A percentile compares a stretch with the other conserved stretches of the same genome.
These are phyloP conservation scores for Hericium rajendrae DNA, from an alignment of 768 basidiomycete species.

Conservation along the genomic window DNA sequence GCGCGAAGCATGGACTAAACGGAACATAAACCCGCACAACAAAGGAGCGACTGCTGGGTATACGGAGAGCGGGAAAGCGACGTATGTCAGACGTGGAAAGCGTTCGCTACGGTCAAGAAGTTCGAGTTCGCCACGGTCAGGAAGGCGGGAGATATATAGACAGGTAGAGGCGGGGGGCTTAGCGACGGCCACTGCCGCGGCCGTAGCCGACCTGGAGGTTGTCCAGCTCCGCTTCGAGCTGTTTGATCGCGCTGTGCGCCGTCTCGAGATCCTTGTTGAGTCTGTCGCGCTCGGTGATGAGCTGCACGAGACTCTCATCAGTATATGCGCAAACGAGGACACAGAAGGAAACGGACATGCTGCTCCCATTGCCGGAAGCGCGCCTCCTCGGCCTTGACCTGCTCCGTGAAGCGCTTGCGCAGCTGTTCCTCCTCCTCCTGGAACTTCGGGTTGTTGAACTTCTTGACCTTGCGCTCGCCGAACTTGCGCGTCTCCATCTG, in stretches of 20 bases:
- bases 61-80: background rate
- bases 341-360: conserved; percentile 51
- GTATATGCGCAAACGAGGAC: background rate
- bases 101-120: background rate
- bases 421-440: conserved; percentile 98
- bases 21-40: background rate
- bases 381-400: conserved; percentile 97
- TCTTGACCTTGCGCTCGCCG: conserved; percentile 97
- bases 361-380: conserved; percentile 99
- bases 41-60: background rate
- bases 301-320: conserved; percentile 42
- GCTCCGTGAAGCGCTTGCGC: conserved; percentile 96
- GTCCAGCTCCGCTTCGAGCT: conserved; percentile 84
- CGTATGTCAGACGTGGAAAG: background rate
- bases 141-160: background rate
- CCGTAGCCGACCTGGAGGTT: conserved; percentile 81
- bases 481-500: conserved; percentile 99
- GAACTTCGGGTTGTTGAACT: conserved; percentile 99
- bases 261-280: conserved; percentile 98
- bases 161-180: conserved; percentile 2
- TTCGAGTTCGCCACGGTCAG: background rate
- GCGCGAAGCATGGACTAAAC: background rate
- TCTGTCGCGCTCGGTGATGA: conserved; percentile 96
- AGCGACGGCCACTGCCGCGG: conserved; percentile 61
- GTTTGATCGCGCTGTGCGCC: conserved; percentile 87